Evolutionary conservation across 371 early-diverging fungal genomes (phyloP), one percentile per base, ranked within the genome.

Genomic region (Mucor sp.): DNA sequence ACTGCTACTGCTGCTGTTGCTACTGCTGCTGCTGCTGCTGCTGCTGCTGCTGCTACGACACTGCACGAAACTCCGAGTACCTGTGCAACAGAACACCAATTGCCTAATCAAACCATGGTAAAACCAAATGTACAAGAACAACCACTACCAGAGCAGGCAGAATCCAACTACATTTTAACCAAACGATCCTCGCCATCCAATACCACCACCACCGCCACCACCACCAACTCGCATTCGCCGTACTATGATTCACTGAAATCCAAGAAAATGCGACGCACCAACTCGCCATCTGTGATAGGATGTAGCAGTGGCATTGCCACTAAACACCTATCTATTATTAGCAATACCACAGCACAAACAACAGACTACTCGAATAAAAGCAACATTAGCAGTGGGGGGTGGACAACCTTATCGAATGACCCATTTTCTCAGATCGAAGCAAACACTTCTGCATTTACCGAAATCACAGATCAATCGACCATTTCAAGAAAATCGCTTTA

Each of bases 391-490:
- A 72, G 73, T 43, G 50, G 57, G 17, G 68, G 65, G 15, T 72
- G 73, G 73, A 72, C 73, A 8, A 63, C 55, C 14, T 47, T 72
- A 41, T 72, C 69, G 15, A 69, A 59, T 23, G 73, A 72, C 56
- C 73, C 73, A 55, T 72, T 72, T 35, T 72, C 73, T 27, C 73
- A 72, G 56, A 69, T 69, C 33, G 69, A 72, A 44, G 66, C 57
- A 9, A 69, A 66, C 39, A 65, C 73, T 2, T 72, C 73, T 37
- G 55, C 73, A 32, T 72, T 72, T 53, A 72, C 69, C 28, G 65
- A 68, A 35, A 63, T 68, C 41, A 72, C 73, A 17, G 73, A 72
- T n/a, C 69, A 72, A 37, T 72, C 73, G 15, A 72, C 73, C 5
- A 72, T 72, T 2, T 72, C 73, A 21, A 48, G 73, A 58, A 68